Conservation (phyloP, 2,329 filamentous ascomycete genomes). For the Dothideomycetidae sp. region DNA sequence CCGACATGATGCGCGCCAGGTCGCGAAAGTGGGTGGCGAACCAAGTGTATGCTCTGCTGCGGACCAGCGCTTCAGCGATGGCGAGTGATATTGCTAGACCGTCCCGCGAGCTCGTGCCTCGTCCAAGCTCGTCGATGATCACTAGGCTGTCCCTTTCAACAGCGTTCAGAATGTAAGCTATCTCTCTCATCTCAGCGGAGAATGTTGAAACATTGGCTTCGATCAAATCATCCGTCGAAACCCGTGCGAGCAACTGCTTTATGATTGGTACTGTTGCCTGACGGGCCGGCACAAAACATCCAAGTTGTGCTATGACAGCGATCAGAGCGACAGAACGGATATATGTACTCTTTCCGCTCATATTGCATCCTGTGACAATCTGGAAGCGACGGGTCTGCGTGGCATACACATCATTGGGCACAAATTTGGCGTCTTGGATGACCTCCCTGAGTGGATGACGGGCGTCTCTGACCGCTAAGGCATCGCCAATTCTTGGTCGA, state of each 20-base stretch:
- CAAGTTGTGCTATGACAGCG: constrained; percentile 86
- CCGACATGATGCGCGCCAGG: constrained; percentile 58
- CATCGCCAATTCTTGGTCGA: constrained; percentile 49
- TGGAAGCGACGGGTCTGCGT: constrained; percentile 72
- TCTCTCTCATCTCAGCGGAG: constrained; percentile 88
- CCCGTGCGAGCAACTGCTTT: constrained; percentile 71
- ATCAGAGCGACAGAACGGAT: constrained; percentile 74
- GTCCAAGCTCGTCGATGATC: constrained; percentile 69
- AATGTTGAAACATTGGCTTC: constrained; percentile 90
- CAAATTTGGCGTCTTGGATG: constrained; percentile 51
- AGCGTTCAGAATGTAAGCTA: constrained; percentile 81
- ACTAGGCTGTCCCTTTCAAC: constrained; percentile 50
- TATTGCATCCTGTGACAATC: constrained; percentile 90
- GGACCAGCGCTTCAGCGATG: constrained; percentile 74
- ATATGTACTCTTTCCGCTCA: constrained; percentile 96
- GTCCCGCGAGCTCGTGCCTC: constrained; percentile 79
- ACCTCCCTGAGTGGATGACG: constrained; percentile 70
- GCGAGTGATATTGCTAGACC: constrained; percentile 80
- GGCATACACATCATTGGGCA: constrained; percentile 85
- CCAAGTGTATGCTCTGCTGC: constrained; percentile 66
- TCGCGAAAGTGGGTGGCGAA: constrained; percentile 91
- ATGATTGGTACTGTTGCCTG: constrained; percentile 71
- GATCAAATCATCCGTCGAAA: constrained; percentile 76
- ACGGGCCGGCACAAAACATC: constrained; percentile 74
- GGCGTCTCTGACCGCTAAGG: constrained; percentile 57